Percentiles rank a stretch among this genome's conserved stretches.
Evolutionary conservation across 1,284 basidiomycete species (phyloP).

Genomic region (Fomitopsis betulina): DNA sequence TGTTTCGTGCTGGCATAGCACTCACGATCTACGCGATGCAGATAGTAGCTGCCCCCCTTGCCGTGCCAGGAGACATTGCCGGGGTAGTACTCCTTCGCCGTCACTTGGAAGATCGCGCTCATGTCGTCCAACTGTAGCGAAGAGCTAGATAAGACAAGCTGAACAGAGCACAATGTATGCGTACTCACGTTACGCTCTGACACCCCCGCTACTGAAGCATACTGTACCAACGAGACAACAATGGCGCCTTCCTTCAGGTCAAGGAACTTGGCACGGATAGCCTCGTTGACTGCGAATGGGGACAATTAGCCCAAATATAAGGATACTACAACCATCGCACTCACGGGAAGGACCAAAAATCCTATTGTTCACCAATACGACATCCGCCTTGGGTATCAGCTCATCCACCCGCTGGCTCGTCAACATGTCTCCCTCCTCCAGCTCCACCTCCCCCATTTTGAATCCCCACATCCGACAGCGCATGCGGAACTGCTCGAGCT

Average conservation of each 20-base stretch:
- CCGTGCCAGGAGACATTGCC: conserved; percentile 75
- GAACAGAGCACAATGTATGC: not conserved
- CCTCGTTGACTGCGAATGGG: conserved; percentile 60
- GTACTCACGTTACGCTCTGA: conserved; percentile 66
- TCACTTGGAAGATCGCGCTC: conserved; percentile 69
- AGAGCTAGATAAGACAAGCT: not conserved
- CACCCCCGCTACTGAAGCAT: conserved; percentile 61
- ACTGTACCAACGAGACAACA: conserved; percentile 70
- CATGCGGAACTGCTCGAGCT: conserved; percentile 56
- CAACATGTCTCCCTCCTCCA: conserved; percentile 73
- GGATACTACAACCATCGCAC: conserved; percentile 21
- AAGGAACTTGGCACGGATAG: conserved; percentile 66
- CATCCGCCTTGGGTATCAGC: conserved; percentile 63
- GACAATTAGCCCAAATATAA: not conserved
- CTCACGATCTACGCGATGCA: conserved; percentile 69
- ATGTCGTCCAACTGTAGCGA: conserved; percentile 59
- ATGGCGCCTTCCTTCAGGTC: conserved; percentile 78
- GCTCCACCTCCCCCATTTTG: conserved; percentile 58
- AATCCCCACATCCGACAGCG: conserved; percentile 78
- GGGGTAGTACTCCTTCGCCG: conserved; percentile 58
- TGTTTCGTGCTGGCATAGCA: conserved; percentile 52
- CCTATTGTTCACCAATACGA: conserved; percentile 77
- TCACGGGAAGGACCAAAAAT: conserved; percentile 66
- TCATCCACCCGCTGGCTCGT: conserved; percentile 53
- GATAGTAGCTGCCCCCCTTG: conserved; percentile 61